Conservation (phyloP, 345 rosid genomes). For the Microthlaspi erraticum region DNA sequence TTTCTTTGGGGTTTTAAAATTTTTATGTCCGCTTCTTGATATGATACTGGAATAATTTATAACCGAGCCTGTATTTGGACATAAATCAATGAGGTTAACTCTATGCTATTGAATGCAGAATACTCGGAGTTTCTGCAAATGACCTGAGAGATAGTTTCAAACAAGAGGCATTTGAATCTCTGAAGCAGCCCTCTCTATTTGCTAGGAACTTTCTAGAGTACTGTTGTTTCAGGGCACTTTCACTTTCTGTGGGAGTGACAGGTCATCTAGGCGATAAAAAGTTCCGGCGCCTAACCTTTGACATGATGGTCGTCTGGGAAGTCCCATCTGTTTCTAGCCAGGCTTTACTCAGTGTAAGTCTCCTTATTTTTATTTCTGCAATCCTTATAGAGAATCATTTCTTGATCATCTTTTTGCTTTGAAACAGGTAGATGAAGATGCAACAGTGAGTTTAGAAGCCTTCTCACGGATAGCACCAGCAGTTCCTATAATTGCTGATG, state of each 20-base stretch:
- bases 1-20: too few species aligned
- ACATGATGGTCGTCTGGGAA: conserved; percentile 99
- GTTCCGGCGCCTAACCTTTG: conserved; percentile 80
- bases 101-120: conserved; percentile 60
- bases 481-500: conserved; percentile 82
- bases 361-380: conserved; percentile 17
- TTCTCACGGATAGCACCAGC: conserved; percentile 92
- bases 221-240: conserved; percentile 90
- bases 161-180: conserved; percentile 74
- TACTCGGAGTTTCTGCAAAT: conserved; percentile 61
- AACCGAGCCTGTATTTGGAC: background rate
- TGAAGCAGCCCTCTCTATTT: conserved; percentile 72
- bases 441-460: conserved; percentile 83
- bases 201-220: conserved; percentile 93
- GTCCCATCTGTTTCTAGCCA: conserved; percentile 71
- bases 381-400: background rate
- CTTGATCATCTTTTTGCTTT: conserved; percentile 24
- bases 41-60: background rate
- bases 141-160: conserved; percentile 79
- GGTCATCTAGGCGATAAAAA: conserved; percentile 84
- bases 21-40: background rate
- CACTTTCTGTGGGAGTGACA: conserved; percentile 60
- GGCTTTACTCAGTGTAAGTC: conserved; percentile 60
- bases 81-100: background rate
- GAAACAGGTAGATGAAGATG: conserved; percentile 71